Conservation (phyloP, 768 basidiomycete species). For the Russula brevipes region DNA sequence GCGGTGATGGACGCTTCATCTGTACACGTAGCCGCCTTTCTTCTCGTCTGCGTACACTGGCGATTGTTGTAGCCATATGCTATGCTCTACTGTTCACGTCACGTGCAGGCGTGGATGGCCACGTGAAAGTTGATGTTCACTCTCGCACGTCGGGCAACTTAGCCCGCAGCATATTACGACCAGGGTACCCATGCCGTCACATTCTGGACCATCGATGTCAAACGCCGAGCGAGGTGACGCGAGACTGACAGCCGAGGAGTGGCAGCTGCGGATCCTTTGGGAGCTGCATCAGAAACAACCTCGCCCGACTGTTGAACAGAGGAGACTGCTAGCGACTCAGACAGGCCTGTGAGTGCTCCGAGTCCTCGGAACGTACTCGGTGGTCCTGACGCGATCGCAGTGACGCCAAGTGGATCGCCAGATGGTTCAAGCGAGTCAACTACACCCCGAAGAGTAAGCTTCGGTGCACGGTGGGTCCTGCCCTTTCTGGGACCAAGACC, state of each 20-base stretch:
- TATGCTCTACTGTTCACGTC: background rate
- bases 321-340: slow-evolving; percentile 11
- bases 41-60: background rate
- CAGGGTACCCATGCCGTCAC: background rate
- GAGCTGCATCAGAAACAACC: slow-evolving; percentile 12
- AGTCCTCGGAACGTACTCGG: background rate
- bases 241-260: slow-evolving; percentile 9
- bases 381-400: slow-evolving; percentile 1
- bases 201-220: background rate
- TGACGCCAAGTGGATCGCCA: slow-evolving; percentile 21
- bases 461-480: background rate
- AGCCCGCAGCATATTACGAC: no score
- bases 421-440: slow-evolving; percentile 19
- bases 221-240: background rate
- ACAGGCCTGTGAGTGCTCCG: slow-evolving; percentile 21
- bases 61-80: slow-evolving; percentile 14
- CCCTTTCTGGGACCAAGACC: background rate
- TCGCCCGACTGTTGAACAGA: slow-evolving; percentile 15
- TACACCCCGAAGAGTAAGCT: slow-evolving; percentile 1
- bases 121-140: background rate
- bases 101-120: background rate
- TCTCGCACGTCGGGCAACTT: background rate
- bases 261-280: slow-evolving; percentile 19
- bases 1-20: background rate
- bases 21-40: slow-evolving; percentile 14